Evolutionary conservation across 129 eudicot species (phyloP).

Genomic region (Flaveria ramosissima): DNA sequence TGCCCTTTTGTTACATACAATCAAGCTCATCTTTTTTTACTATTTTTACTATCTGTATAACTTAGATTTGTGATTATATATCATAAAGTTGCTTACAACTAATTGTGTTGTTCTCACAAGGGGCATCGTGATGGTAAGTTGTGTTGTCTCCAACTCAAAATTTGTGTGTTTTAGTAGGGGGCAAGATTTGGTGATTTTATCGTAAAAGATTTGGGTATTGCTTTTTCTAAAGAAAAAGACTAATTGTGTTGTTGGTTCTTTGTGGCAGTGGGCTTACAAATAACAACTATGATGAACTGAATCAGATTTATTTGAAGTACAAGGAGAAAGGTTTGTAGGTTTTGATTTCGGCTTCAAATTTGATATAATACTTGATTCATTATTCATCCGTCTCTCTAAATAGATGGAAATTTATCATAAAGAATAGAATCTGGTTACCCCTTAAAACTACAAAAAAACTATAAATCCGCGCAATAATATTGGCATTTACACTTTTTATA

Average conservation of each 20-base stretch:
- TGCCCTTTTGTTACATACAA: neutral
- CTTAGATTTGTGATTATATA: neutral
- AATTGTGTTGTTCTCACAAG: conserved; percentile 6
- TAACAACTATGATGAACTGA: conserved; percentile 83
- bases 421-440: neutral
- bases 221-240: neutral
- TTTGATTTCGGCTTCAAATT: neutral
- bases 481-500: neutral
- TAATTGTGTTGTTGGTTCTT: conserved; percentile 25
- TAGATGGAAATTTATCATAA: neutral
- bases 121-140: too few species aligned
- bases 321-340: conserved; percentile 72
- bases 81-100: conserved; percentile 6
- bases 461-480: neutral
- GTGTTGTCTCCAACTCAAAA: too few species aligned
- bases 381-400: neutral
- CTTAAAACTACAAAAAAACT: neutral
- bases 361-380: neutral
- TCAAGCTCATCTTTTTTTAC: neutral
- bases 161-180: too few species aligned
- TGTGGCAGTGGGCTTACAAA: conserved; percentile 78
- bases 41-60: neutral
- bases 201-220: too few species aligned
- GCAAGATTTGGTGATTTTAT: too few species aligned
- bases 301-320: conserved; percentile 68